Evolutionary conservation across 441 rosid species (phyloP).

Genomic region (Pelargonium citronellum): DNA sequence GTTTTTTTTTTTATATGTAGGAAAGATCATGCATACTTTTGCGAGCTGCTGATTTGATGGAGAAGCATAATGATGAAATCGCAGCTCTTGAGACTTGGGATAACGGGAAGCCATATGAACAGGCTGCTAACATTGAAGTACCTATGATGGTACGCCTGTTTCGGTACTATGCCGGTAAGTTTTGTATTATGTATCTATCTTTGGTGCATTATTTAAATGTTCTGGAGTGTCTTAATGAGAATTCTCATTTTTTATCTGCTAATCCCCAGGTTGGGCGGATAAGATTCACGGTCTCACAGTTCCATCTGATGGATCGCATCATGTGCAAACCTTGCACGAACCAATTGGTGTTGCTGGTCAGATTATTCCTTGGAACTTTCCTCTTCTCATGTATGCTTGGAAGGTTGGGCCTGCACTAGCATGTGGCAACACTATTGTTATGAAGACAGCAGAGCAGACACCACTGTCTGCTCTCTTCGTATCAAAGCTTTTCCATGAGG

Average conservation of each 20-base stretch:
- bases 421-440: slow-evolving; percentile 58
- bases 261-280: slow-evolving; percentile 33
- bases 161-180: slow-evolving; percentile 6
- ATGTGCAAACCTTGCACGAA: slow-evolving; percentile 55
- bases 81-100: slow-evolving; percentile 63
- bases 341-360: slow-evolving; percentile 74
- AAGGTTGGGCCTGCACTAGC: slow-evolving; percentile 68
- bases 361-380: slow-evolving; percentile 65
- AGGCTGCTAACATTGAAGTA: slow-evolving; percentile 52
- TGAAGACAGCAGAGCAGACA: slow-evolving; percentile 67
- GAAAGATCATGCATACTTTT: slow-evolving; percentile 42
- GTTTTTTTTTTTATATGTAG: slow-evolving; percentile 16
- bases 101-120: slow-evolving; percentile 75
- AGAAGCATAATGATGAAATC: slow-evolving; percentile 47
- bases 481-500: slow-evolving; percentile 46
- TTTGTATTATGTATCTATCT: background rate
- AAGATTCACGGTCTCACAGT: slow-evolving; percentile 59
- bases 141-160: slow-evolving; percentile 38
- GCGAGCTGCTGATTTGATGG: slow-evolving; percentile 57
- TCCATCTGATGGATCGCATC: slow-evolving; percentile 47
- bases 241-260: background rate
- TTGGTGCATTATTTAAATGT: background rate
- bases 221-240: background rate
- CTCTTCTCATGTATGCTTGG: slow-evolving; percentile 48
- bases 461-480: slow-evolving; percentile 53